Conservation (phyloP, 306 rosid genomes). For the Quercus gilva region DNA sequence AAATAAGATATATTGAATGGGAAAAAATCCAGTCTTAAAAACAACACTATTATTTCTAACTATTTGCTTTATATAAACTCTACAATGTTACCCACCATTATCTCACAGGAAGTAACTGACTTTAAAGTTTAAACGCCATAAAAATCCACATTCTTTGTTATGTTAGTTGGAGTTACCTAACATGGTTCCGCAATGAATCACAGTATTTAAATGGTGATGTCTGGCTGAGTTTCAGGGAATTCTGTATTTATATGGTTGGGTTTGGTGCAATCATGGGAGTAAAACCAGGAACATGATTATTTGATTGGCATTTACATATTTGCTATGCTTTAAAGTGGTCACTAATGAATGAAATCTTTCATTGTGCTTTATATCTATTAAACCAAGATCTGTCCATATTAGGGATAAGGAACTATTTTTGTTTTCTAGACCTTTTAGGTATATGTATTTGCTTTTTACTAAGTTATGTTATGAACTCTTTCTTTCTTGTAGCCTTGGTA, state of each 20-base stretch:
- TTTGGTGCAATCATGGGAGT: background rate
- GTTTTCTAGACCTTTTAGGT: background rate
- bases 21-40: background rate
- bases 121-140: background rate
- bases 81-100: background rate
- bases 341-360: background rate
- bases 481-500: constrained; percentile 81
- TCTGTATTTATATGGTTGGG: background rate
- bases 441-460: constrained; percentile 6
- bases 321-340: background rate
- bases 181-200: background rate
- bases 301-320: background rate
- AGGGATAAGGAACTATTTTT: background rate
- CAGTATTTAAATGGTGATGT: background rate
- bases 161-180: background rate
- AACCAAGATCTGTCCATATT: background rate
- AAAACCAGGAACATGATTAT: background rate
- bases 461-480: constrained; percentile 9
- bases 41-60: background rate
- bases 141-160: background rate
- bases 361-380: background rate
- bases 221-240: background rate
- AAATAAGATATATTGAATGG: background rate
- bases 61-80: background rate
- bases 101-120: background rate